A percentile compares a stretch with the other conserved stretches of the same genome.
These are phyloP conservation scores for Trichosporon coremiiforme DNA, from an alignment of 1,284 basidiomycete species.

Conservation along the genomic window DNA sequence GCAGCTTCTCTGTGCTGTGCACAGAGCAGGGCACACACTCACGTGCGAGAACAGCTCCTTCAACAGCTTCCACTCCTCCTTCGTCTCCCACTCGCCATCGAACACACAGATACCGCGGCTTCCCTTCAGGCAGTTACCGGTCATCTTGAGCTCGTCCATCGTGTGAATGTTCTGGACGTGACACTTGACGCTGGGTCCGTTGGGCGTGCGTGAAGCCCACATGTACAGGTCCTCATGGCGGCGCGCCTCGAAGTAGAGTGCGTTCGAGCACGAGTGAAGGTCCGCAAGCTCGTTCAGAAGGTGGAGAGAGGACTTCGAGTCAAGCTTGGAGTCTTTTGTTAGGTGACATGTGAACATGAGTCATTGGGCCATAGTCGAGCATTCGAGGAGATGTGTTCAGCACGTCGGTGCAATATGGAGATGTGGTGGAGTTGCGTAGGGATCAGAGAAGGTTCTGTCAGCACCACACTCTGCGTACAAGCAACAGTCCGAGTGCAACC, in stretches of 20 bases:
- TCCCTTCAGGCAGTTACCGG: conserved; percentile 97
- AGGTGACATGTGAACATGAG: not conserved
- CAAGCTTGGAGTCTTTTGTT: conserved; percentile 83
- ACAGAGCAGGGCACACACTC: conserved; percentile 52
- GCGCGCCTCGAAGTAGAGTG: conserved; percentile 95
- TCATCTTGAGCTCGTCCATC: conserved; percentile 99
- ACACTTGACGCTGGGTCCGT: conserved; percentile 95
- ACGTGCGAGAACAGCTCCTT: conserved; percentile 98
- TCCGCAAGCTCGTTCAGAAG: conserved; percentile 96
- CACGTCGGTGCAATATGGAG: too few relatives aligned
- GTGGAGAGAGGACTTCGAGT: conserved; percentile 92
- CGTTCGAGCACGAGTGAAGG: conserved; percentile 96
- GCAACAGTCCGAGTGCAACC: not conserved
- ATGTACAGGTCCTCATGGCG: conserved; percentile 94
- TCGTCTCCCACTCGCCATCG: conserved; percentile 86
- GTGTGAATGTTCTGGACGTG: conserved; percentile 99
- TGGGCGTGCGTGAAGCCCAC: conserved; percentile 96
- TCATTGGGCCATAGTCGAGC: not conserved
- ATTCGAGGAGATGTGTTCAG: not conserved
- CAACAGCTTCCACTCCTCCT: conserved; percentile 78
- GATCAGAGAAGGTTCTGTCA: not conserved
- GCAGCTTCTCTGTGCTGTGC: not conserved
- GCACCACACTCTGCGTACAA: not conserved
- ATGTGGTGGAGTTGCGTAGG: not conserved
- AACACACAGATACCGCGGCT: conserved; percentile 90